phyloP scores from a whole-genome alignment of 176 grass and related monocot species.

The Eleusine coracana region DNA sequence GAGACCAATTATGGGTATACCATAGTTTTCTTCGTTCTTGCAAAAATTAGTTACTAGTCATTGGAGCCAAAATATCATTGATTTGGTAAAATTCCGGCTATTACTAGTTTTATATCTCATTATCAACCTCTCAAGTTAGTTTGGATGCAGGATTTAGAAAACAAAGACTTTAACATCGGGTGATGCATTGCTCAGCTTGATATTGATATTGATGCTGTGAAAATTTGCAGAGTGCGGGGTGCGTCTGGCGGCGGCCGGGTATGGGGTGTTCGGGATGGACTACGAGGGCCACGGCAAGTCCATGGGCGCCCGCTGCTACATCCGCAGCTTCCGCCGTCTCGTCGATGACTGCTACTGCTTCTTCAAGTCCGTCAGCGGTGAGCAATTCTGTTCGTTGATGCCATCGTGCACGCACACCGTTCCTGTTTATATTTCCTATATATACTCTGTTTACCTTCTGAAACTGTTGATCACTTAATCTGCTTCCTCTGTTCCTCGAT shows the following conservation, averaged over 20 bases:
- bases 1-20: too few relatives aligned
- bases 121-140: too few relatives aligned
- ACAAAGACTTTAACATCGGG: too few relatives aligned
- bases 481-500: background rate
- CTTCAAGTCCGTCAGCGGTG: constrained; percentile 80
- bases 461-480: background rate
- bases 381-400: background rate
- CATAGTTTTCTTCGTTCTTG: too few relatives aligned
- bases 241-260: constrained; percentile 62
- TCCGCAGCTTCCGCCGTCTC: constrained; percentile 72
- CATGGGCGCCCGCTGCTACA: constrained; percentile 76
- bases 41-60: too few relatives aligned
- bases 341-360: constrained; percentile 70
- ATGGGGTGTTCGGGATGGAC: constrained; percentile 80
- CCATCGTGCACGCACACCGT: too few relatives aligned
- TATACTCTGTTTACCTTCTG: background rate
- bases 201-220: background rate
- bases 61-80: too few relatives aligned
- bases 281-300: constrained; percentile 94
- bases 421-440: too few relatives aligned
- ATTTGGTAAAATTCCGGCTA: too few relatives aligned
- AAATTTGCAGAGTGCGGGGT: constrained; percentile 48
- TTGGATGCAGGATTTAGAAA: too few relatives aligned
- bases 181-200: background rate
- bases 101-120: too few relatives aligned